phyloP scores from a whole-genome alignment of 257 asterid genomes.

The Anisodus acutangulus region DNA sequence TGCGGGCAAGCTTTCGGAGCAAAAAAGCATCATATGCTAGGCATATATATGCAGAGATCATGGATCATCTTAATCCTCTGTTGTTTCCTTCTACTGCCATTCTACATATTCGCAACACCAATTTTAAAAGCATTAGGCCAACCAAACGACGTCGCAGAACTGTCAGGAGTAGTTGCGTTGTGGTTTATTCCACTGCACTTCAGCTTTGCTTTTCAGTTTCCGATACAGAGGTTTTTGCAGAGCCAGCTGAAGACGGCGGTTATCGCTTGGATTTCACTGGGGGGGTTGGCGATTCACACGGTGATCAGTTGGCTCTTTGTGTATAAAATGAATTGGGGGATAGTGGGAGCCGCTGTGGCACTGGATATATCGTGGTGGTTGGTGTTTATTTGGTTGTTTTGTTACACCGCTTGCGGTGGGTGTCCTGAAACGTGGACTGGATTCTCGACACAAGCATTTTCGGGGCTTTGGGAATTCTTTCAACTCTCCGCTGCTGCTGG shows the following conservation, averaged over 20 bases:
- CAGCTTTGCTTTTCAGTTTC: slow-evolving; percentile 41
- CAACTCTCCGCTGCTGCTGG: slow-evolving; percentile 56
- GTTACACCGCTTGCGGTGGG: slow-evolving; percentile 45
- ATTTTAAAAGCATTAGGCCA: slow-evolving; percentile 43
- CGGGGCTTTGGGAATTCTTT: slow-evolving; percentile 49
- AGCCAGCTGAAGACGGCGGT: slow-evolving; percentile 50
- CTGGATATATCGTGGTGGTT: slow-evolving; percentile 57
- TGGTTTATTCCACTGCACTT: slow-evolving; percentile 46
- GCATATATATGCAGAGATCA: slow-evolving; percentile 45
- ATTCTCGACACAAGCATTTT: slow-evolving; percentile 47
- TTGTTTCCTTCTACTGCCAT: slow-evolving; percentile 38
- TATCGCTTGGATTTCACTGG: slow-evolving; percentile 42
- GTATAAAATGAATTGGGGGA: slow-evolving; percentile 38
- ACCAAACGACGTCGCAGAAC: slow-evolving; percentile 45
- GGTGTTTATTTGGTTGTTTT: slow-evolving; percentile 39
- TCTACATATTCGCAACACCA: slow-evolving; percentile 44
- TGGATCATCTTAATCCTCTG: slow-evolving; percentile 40
- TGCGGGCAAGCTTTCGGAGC: slow-evolving; percentile 56
- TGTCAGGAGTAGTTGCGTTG: slow-evolving; percentile 35
- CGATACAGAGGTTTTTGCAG: slow-evolving; percentile 51
- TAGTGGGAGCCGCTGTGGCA: slow-evolving; percentile 42
- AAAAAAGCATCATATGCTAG: slow-evolving; percentile 39
- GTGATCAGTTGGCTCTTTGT: slow-evolving; percentile 42
- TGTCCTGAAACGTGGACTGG: slow-evolving; percentile 58
- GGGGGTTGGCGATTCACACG: slow-evolving; percentile 40